Conservation (phyloP, 371 early-diverging fungal genomes). For the Sporodiniella umbellata region DNA sequence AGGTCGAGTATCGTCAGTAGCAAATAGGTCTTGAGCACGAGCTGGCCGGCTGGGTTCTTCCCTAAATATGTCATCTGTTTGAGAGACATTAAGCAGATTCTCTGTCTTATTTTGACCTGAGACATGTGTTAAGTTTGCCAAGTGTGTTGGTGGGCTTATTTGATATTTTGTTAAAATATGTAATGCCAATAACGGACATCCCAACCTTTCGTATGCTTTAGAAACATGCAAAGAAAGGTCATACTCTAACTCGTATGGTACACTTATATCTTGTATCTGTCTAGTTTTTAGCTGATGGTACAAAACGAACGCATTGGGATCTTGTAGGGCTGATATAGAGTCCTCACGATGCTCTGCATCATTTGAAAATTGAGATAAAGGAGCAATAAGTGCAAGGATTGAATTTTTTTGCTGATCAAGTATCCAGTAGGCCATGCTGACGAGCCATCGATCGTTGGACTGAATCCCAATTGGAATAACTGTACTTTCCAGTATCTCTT, state of each 20-base stretch:
- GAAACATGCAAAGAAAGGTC: slow-evolving; percentile 59
- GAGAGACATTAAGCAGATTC: slow-evolving; percentile 1
- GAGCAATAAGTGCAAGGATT: slow-evolving; percentile 61
- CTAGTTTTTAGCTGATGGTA: slow-evolving; percentile 65
- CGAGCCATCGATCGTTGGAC: slow-evolving; percentile 72
- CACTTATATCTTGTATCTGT: slow-evolving; percentile 12
- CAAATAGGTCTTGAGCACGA: slow-evolving; percentile 21
- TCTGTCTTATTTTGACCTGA: slow-evolving; percentile 2
- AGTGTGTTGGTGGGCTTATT: slow-evolving; percentile 19
- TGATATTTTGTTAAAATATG: slow-evolving; percentile 47
- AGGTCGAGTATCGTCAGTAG: slow-evolving; percentile 11
- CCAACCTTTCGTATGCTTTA: slow-evolving; percentile 70
- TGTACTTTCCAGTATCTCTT: slow-evolving; percentile 47
- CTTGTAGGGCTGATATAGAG: slow-evolving; percentile 36
- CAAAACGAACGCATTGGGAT: slow-evolving; percentile 78
- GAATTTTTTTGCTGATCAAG: slow-evolving; percentile 64
- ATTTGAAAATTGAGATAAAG: slow-evolving; percentile 10
- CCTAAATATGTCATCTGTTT: too few species aligned
- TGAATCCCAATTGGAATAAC: slow-evolving; percentile 43
- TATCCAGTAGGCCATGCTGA: slow-evolving; percentile 63
- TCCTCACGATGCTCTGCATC: slow-evolving; percentile 7
- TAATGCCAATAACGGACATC: slow-evolving; percentile 71
- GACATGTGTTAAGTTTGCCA: not conserved
- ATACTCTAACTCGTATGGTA: slow-evolving; percentile 43
- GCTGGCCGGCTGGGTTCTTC: not conserved